These are phyloP conservation scores for Spathaspora gorwiae DNA, from an alignment of 805 yeast genomes.

Conservation along the genomic window DNA sequence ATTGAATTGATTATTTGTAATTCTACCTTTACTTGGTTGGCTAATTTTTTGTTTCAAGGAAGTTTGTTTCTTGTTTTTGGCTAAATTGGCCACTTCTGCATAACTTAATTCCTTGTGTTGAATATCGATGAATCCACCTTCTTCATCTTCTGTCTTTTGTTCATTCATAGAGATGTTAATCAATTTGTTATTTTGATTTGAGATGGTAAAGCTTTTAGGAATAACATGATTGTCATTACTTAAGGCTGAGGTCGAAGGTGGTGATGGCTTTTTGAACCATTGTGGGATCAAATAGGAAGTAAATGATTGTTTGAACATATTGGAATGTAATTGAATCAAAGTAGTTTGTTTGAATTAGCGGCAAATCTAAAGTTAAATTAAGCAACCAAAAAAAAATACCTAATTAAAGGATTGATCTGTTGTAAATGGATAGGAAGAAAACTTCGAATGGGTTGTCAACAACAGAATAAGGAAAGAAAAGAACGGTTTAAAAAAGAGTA, in stretches of 20 bases:
- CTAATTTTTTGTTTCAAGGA: conserved; percentile 2
- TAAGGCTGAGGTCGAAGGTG: background rate
- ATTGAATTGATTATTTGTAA: conserved; percentile 11
- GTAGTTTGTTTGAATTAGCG: too few species aligned
- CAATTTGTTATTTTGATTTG: conserved; percentile 24
- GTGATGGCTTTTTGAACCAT: conserved; percentile 12
- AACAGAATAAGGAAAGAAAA: too few species aligned
- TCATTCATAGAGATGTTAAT: conserved; percentile 33
- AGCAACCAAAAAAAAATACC: too few species aligned
- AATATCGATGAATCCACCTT: conserved; percentile 34
- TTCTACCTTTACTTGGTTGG: conserved; percentile 9
- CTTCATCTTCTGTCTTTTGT: conserved; percentile 8
- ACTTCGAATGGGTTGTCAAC: too few species aligned
- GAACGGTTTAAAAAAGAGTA: too few species aligned
- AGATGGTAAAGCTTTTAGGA: conserved; percentile 26
- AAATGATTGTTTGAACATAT: conserved; percentile 15
- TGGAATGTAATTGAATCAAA: too few species aligned
- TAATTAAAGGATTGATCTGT: too few species aligned
- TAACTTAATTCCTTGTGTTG: conserved; percentile 32
- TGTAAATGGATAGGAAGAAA: too few species aligned
- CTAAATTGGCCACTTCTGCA: conserved; percentile 40
- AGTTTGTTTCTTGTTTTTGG: conserved; percentile 19
- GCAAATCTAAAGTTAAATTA: too few species aligned
- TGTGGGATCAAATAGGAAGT: conserved; percentile 13
- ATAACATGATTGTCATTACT: conserved; percentile 10